These are phyloP conservation scores for Aspergillus neoniger DNA, from an alignment of 2,329 filamentous ascomycete species.

Conservation along the genomic window DNA sequence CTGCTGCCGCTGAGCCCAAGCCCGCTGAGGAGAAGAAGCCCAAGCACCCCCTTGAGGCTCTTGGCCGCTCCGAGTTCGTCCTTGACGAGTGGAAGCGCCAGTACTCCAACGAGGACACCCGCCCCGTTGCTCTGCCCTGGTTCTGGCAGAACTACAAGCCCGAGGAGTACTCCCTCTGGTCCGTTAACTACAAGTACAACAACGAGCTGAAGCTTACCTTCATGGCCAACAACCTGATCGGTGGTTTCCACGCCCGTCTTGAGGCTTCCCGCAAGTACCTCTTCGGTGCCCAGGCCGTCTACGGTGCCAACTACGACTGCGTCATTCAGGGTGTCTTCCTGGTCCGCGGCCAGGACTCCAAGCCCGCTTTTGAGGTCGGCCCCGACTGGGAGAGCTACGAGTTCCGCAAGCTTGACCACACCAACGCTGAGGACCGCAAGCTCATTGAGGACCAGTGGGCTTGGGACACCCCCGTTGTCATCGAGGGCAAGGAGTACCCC, in stretches of 20 bases:
- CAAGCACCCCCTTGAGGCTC: slow-evolving; percentile 91
- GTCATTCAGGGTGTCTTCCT: slow-evolving; percentile 92
- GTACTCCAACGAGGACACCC: slow-evolving; percentile 95
- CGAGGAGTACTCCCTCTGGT: slow-evolving; percentile 95
- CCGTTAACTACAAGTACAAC: slow-evolving; percentile 97
- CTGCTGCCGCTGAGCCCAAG: slow-evolving; percentile 56
- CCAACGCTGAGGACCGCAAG: slow-evolving; percentile 78
- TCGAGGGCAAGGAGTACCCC: slow-evolving; percentile 84
- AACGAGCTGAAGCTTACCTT: slow-evolving; percentile 95
- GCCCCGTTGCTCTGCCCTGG: slow-evolving; percentile 81
- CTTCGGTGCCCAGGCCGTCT: slow-evolving; percentile 89
- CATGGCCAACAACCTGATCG: slow-evolving; percentile 99
- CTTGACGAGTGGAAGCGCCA: slow-evolving; percentile 98
- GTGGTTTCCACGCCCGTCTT: slow-evolving; percentile 95
- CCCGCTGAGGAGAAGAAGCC: slow-evolving; percentile 74
- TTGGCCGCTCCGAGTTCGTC: slow-evolving; percentile 75
- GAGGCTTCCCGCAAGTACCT: slow-evolving; percentile 98
- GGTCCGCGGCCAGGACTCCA: slow-evolving; percentile 84
- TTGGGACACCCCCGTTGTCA: slow-evolving; percentile 81
- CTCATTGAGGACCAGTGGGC: slow-evolving; percentile 86
- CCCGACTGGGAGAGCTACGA: slow-evolving; percentile 96
- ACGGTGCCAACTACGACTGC: slow-evolving; percentile 83
- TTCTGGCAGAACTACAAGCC: slow-evolving; percentile 98
- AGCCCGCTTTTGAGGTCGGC: slow-evolving; percentile 91
- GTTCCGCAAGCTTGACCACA: slow-evolving; percentile 94